A percentile compares a stretch with the other conserved stretches of the same genome.
Evolutionary conservation across 768 basidiomycete genomes (phyloP).

Genomic region (Sutorius australiensis): DNA sequence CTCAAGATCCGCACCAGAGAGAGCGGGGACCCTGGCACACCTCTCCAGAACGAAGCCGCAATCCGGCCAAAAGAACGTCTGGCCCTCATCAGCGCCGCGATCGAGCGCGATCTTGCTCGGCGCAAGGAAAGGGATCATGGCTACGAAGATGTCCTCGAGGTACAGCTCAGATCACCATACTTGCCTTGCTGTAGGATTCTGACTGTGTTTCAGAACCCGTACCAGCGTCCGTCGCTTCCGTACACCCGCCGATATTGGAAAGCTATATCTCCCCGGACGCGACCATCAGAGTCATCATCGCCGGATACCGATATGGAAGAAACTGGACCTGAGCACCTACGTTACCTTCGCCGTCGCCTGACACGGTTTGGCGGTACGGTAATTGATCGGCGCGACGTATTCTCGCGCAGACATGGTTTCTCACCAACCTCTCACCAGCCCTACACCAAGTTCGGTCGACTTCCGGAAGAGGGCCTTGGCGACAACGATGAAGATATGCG

Average conservation of each 20-base stretch:
- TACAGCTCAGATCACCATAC: conserved; percentile 31
- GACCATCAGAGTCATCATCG: conserved; percentile 31
- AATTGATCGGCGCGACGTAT: conserved; percentile 62
- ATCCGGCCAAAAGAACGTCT: conserved; percentile 67
- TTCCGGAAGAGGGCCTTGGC: conserved; percentile 27
- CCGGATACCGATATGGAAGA: conserved; percentile 18
- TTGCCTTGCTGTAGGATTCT: not conserved
- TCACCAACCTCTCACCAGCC: conserved; percentile 5
- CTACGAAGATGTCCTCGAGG: conserved; percentile 88
- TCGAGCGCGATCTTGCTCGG: conserved; percentile 57
- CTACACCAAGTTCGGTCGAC: conserved; percentile 13
- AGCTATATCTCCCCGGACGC: conserved; percentile 43
- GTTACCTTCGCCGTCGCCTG: conserved; percentile 59
- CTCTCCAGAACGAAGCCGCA: conserved; percentile 42
- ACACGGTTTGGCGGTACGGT: conserved; percentile 81
- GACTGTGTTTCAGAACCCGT: conserved; percentile 51
- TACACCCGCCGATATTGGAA: conserved; percentile 67
- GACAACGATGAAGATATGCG: conserved; percentile 38
- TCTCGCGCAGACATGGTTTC: conserved; percentile 25
- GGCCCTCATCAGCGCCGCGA: conserved; percentile 46
- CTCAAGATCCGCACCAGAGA: conserved; percentile 54
- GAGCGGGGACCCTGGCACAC: conserved; percentile 37
- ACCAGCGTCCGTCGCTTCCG: conserved; percentile 58
- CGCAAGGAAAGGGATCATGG: conserved; percentile 73
- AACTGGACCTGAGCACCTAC: conserved; percentile 23